Conservation (phyloP, 1,284 basidiomycete species). For the Moniliophthora roreri region DNA sequence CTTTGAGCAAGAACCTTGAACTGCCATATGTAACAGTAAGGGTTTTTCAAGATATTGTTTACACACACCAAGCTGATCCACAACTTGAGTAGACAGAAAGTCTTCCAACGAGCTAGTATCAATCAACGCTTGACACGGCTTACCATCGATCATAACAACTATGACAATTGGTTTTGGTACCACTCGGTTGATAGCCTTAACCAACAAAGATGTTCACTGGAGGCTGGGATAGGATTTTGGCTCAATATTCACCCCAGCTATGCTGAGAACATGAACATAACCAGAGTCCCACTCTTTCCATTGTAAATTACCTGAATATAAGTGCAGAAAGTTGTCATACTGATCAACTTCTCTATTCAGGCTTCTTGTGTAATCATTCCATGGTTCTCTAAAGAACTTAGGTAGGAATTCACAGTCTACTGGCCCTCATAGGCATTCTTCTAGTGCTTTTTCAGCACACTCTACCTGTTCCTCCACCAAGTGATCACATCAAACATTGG, state of each 20-base stretch:
- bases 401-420: neutral
- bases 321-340: constrained; percentile 3
- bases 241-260: constrained; percentile 4
- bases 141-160: constrained; percentile 30
- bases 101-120: constrained; percentile 37
- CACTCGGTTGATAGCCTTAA: constrained; percentile 20
- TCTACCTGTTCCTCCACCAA: constrained; percentile 7
- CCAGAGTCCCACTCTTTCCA: constrained; percentile 6
- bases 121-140: constrained; percentile 28
- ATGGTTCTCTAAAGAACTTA: neutral
- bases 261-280: neutral
- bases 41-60: constrained; percentile 21
- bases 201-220: constrained; percentile 19
- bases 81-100: constrained; percentile 37
- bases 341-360: neutral
- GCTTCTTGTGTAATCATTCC: neutral
- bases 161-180: constrained; percentile 33
- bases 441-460: neutral
- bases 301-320: neutral
- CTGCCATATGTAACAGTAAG: constrained; percentile 27
- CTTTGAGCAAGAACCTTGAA: constrained; percentile 26
- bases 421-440: neutral
- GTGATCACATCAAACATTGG: neutral
- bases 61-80: constrained; percentile 22
- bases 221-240: constrained; percentile 11